Evolutionary conservation across 805 yeast species (phyloP), one percentile per base, ranked within the genome.

Genomic region (Blastobotrys parvus): DNA sequence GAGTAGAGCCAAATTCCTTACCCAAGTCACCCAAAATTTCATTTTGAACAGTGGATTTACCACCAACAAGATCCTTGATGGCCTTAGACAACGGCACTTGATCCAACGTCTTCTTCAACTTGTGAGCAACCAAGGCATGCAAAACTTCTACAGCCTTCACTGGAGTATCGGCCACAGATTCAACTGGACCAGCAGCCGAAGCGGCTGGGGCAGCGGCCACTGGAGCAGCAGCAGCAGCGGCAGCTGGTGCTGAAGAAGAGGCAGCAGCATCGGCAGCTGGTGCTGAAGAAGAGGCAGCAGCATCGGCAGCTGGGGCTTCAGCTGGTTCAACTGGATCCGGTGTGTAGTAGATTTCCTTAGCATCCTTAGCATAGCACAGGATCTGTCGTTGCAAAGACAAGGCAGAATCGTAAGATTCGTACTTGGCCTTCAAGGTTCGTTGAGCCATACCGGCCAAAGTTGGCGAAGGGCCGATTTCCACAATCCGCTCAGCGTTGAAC

Each of bases 371-470:
- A 73, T 90, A 92, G 63, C 96, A 86, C 59, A 92, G 74, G 33
- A 92, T 94, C 68, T 92, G 94, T 75, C 99, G 82, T 57, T 82
- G 86, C 57, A 83, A 78, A 47, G 94, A 75, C 58, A 90, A 72
- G 34, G 99, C 98, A 45, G 97, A 97, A 64, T 92, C 99, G 63
- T 88, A 92, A 34, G 96, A 83, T 69, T 92, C 97, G 67, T 89
- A 94, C 67, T 88, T 92, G 63, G 94, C 85, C 71, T 80, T 80
- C 59, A 92, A 78, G 49, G 99, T 92, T 71, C 97, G 82, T 55
- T 85, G 78, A 51, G 98, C 97, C 99, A 92, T 92, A 54, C 97
- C 97, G 33, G 97, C 92, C 63, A 92, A 75, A 35, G 98, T 92
- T 48, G 99, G 97, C 39, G 97, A 88, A 48, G 99, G 99, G 44